A percentile compares a stretch with the other conserved stretches of the same genome.
Conservation (phyloP, 768 basidiomycete genomes). For the Phallus indusiatus region DNA sequence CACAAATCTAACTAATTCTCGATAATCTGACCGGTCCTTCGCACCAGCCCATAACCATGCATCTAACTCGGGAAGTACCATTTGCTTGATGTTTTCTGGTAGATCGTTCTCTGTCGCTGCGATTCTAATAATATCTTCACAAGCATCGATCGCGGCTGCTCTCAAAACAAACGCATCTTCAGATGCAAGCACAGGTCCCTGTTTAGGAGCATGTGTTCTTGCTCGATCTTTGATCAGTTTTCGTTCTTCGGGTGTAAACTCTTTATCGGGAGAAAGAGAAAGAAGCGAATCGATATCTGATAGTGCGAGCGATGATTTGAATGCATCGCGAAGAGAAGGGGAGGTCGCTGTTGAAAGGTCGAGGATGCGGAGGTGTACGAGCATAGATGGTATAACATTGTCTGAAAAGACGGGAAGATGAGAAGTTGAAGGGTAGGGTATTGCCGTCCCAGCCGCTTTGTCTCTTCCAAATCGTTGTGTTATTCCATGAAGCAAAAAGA, state of each 20-base stretch:
- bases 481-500: constrained; percentile 71
- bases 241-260: constrained; percentile 10
- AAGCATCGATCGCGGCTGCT: constrained; percentile 72
- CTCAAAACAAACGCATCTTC: constrained; percentile 66
- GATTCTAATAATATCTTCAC: constrained; percentile 50
- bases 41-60: constrained; percentile 79
- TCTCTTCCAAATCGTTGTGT: constrained; percentile 42
- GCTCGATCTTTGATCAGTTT: constrained; percentile 13
- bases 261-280: constrained; percentile 17
- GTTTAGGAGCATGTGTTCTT: constrained; percentile 21
- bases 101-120: constrained; percentile 28
- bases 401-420: constrained; percentile 65
- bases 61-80: constrained; percentile 56
- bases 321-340: constrained; percentile 6
- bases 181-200: constrained; percentile 45
- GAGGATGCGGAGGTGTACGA: constrained; percentile 67
- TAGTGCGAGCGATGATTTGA: constrained; percentile 28
- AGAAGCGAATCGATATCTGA: constrained; percentile 27
- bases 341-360: constrained; percentile 38
- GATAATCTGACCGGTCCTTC: constrained; percentile 68
- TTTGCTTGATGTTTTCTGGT: constrained; percentile 30
- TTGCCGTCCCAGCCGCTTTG: constrained; percentile 34
- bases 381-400: constrained; percentile 77
- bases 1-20: constrained; percentile 57
- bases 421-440: constrained; percentile 53